These are phyloP conservation scores for Wakefieldia striispora DNA, from an alignment of 768 basidiomycete species.

Conservation along the genomic window DNA sequence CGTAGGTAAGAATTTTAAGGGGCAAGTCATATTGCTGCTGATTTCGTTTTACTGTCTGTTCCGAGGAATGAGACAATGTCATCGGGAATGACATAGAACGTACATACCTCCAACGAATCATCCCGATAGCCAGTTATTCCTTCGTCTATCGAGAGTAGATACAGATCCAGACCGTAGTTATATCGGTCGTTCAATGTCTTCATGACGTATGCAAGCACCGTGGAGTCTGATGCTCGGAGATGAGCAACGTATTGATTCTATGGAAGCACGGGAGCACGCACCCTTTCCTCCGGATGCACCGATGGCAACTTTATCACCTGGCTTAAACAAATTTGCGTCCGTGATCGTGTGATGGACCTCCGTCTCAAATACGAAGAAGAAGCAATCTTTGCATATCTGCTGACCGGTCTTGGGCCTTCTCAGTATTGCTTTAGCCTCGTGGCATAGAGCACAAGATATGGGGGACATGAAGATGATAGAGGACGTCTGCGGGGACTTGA, in stretches of 20 bases:
- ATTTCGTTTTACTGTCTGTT: conserved; percentile 94
- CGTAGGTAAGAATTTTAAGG: conserved; percentile 92
- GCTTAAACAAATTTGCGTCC: conserved; percentile 76
- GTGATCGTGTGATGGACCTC: conserved; percentile 97
- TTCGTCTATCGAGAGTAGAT: conserved; percentile 95
- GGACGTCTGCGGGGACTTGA: not conserved
- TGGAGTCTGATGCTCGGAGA: conserved; percentile 67
- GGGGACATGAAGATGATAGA: conserved; percentile 60
- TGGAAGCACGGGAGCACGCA: conserved; percentile 29
- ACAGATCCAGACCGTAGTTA: conserved; percentile 86
- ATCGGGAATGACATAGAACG: conserved; percentile 4
- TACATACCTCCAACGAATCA: conserved; percentile 85
- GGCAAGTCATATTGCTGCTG: conserved; percentile 94
- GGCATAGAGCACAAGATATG: conserved; percentile 73
- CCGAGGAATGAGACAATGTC: not conserved
- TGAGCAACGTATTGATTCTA: not conserved
- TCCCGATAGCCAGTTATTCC: conserved; percentile 98
- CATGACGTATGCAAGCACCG: conserved; percentile 97
- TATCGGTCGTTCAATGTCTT: conserved; percentile 93
- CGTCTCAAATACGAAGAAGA: conserved; percentile 96
- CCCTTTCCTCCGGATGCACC: conserved; percentile 99
- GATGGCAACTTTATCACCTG: conserved; percentile 92
- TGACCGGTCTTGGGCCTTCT: conserved; percentile 97
- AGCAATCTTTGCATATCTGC: conserved; percentile 94
- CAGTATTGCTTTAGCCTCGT: conserved; percentile 76